Evolutionary conservation across 164 flowering plant genomes (phyloP), one percentile per base, ranked within the genome.

Genomic region (Platanus orientalis): DNA sequence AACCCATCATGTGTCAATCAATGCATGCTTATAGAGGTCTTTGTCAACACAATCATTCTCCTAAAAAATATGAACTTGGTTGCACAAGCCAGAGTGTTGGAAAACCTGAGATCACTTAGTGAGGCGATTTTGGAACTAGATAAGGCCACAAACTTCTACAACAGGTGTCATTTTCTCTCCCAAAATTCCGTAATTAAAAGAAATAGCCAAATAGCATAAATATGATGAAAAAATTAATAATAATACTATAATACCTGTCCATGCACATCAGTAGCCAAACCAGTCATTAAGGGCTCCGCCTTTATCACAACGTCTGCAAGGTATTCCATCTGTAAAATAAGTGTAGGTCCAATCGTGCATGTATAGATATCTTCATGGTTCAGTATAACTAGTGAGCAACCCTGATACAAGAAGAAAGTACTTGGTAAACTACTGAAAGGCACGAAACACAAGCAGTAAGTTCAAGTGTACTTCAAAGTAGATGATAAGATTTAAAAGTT

Each of bases 191-290:
- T n/a, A n/a, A n/a, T n/a, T n/a, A n/a, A n/a, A n/a, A n/a, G n/a
- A n/a, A n/a, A n/a, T n/a, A n/a, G n/a, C n/a, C n/a, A n/a, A n/a
- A 39, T 57, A 3, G 36, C 14, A 57, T 36, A 4, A 56, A 44
- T 19, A 7, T 42, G 19, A n/a, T 19, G 21, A 6, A 24, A 26
- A 47, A 30, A 47, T 14, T 9, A 17, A n/a, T 34, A 30, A 23
- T 5, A 30, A 11, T 1, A 7, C 17, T 44, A 54, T 21, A 16
- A 52, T 79, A 89, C 97, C 96, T 90, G 96, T 57, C 99, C 97
- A 72, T 94, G 99, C 53, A 94, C 97, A 76, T 89, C 97, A 65
- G 74, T 52, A 58, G 96, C 90, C 71, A 90, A 75, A 73, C 99
- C 99, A 58, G 92, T 83, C 28, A 84, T 79, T 77, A 94, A 76